Evolutionary conservation across 1,284 basidiomycete species (phyloP).

Genomic region (Coniferiporia weirii): DNA sequence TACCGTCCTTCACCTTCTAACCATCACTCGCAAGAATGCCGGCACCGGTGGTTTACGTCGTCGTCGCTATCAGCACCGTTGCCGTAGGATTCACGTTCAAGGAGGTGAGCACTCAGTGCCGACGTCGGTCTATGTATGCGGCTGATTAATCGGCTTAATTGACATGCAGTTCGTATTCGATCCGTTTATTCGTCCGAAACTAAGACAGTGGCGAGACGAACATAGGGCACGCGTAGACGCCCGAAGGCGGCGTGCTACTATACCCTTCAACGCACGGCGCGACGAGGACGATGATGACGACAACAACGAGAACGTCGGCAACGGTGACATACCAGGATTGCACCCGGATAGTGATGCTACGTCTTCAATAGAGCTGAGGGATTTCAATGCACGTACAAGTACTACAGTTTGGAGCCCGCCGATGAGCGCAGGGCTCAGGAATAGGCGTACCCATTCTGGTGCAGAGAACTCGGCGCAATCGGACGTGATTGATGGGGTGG

Average conservation of each 20-base stretch:
- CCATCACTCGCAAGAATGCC: conserved; percentile 1
- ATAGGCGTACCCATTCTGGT: not conserved
- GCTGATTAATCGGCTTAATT: not conserved
- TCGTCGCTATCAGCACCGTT: conserved; percentile 4
- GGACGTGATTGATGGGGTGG: not conserved
- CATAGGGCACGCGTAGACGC: not conserved
- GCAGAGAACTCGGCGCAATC: not conserved
- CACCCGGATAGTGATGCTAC: not conserved
- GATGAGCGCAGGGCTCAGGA: not conserved
- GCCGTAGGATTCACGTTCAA: conserved; percentile 12
- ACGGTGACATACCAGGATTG: not conserved
- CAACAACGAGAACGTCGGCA: not conserved
- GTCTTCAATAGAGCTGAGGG: not conserved
- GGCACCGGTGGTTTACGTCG: conserved; percentile 11
- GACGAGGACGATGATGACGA: not conserved
- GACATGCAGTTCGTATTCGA: conserved; percentile 10
- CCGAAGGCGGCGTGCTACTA: not conserved
- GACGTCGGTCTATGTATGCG: not conserved
- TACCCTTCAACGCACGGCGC: not conserved
- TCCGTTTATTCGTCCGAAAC: conserved; percentile 5
- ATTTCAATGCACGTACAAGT: not conserved
- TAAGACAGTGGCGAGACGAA: conserved; percentile 10
- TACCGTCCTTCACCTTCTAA: too few relatives aligned
- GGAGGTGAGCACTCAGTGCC: conserved; percentile 5
- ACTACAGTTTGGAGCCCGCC: not conserved